These are phyloP conservation scores for Alternaria rosae DNA, from an alignment of 2,329 filamentous ascomycete species.

Conservation along the genomic window DNA sequence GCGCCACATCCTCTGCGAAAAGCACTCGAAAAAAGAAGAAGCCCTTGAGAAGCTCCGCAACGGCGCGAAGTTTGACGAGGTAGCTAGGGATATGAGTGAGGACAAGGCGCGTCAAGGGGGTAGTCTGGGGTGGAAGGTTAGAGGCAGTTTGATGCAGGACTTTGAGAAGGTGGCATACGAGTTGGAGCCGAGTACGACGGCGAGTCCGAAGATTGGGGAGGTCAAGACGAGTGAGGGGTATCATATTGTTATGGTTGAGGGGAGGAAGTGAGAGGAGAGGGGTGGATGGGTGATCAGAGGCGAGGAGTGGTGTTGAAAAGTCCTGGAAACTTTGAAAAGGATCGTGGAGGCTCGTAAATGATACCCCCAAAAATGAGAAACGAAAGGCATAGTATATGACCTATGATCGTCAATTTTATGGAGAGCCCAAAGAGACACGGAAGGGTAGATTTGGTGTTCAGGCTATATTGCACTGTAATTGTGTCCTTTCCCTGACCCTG, in stretches of 20 bases:
- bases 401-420: neutral
- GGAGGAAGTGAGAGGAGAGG: conserved; percentile 58
- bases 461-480: neutral
- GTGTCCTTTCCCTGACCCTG: too few relatives aligned
- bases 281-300: neutral
- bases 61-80: conserved; percentile 76
- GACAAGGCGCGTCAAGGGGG: conserved; percentile 77
- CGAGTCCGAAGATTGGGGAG: conserved; percentile 70
- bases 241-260: conserved; percentile 81
- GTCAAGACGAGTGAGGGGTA: conserved; percentile 79
- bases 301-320: neutral
- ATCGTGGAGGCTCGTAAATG: neutral
- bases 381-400: neutral
- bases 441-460: neutral
- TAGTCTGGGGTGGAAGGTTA: conserved; percentile 74
- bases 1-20: conserved; percentile 78
- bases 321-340: neutral
- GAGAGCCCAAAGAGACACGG: too few relatives aligned
- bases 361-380: neutral
- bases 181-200: conserved; percentile 70
- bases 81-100: conserved; percentile 75
- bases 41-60: conserved; percentile 72
- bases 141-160: conserved; percentile 69
- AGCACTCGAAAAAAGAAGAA: conserved; percentile 79
- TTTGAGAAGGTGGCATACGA: conserved; percentile 78